Evolutionary conservation across 176 grass and related monocot genomes (phyloP).

Genomic region (Musa troglodytarum): DNA sequence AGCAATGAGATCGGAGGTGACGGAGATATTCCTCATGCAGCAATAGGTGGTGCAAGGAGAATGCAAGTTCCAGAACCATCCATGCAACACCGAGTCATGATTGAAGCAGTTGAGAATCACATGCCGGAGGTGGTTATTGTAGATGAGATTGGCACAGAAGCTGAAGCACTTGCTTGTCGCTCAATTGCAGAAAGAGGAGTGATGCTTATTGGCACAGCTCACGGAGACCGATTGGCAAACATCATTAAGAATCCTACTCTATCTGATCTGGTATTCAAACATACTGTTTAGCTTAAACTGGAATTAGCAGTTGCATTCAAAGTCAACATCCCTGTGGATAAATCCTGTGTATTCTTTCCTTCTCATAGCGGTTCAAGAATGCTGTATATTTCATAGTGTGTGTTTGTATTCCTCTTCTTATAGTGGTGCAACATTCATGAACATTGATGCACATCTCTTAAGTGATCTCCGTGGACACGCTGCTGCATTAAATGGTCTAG

Average conservation of each 20-base stretch:
- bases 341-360: neutral
- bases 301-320: neutral
- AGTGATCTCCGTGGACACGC: too few relatives aligned
- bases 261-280: slow-evolving; percentile 70
- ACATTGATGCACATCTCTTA: too few relatives aligned
- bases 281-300: slow-evolving; percentile 9
- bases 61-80: slow-evolving; percentile 98
- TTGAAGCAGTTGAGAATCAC: slow-evolving; percentile 98
- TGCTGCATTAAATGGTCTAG: too few relatives aligned
- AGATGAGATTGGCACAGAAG: slow-evolving; percentile 93
- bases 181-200: slow-evolving; percentile 97
- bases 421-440: too few relatives aligned
- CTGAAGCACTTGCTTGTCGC: slow-evolving; percentile 77
- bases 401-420: too few relatives aligned
- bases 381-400: too few relatives aligned
- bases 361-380: too few relatives aligned
- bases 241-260: slow-evolving; percentile 93
- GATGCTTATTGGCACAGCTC: slow-evolving; percentile 96
- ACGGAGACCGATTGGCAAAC: slow-evolving; percentile 75
- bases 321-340: too few relatives aligned
- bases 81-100: slow-evolving; percentile 90
- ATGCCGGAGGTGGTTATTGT: slow-evolving; percentile 98
- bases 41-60: slow-evolving; percentile 88
- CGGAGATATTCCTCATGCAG: slow-evolving; percentile 87
- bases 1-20: slow-evolving; percentile 98